Evolutionary conservation across 257 asterid species (phyloP).

Genomic region (Gentiana straminea): DNA sequence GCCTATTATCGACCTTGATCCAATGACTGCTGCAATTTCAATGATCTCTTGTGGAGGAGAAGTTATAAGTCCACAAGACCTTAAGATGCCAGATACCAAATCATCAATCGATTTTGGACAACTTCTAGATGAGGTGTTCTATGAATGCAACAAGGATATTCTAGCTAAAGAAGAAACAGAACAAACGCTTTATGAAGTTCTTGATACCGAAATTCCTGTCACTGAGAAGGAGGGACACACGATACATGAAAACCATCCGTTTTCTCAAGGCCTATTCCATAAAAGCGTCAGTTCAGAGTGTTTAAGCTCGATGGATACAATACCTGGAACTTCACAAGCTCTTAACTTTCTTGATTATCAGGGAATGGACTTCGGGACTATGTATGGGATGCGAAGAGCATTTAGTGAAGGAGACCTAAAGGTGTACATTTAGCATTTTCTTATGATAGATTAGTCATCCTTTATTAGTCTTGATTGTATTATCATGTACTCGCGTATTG

Average conservation of each 20-base stretch:
- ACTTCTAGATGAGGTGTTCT: conserved; percentile 68
- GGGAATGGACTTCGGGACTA: conserved; percentile 49
- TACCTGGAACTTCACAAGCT: conserved; percentile 36
- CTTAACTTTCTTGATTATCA: conserved; percentile 78
- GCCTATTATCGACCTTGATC: conserved; percentile 58
- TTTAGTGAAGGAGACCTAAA: conserved; percentile 91
- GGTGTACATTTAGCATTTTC: conserved; percentile 35
- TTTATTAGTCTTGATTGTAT: no score
- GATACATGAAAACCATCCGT: conserved; percentile 26
- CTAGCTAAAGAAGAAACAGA: conserved; percentile 76
- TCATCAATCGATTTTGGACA: conserved; percentile 61
- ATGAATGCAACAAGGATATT: conserved; percentile 82
- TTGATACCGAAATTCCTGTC: conserved; percentile 36
- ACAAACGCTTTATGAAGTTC: conserved; percentile 32
- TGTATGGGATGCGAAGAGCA: conserved; percentile 67
- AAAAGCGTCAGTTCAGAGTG: conserved; percentile 58
- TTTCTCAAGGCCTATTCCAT: conserved; percentile 33
- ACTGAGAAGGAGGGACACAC: conserved; percentile 22
- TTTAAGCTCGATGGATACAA: conserved; percentile 48
- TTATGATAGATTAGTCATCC: background rate
- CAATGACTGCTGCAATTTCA: conserved; percentile 65
- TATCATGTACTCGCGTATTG: no score
- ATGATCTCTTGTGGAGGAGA: conserved; percentile 86
- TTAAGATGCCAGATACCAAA: conserved; percentile 57
- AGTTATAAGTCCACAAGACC: conserved; percentile 45